These are phyloP conservation scores for Metschnikowia cerradonensis DNA, from an alignment of 805 yeast genomes.

Conservation along the genomic window DNA sequence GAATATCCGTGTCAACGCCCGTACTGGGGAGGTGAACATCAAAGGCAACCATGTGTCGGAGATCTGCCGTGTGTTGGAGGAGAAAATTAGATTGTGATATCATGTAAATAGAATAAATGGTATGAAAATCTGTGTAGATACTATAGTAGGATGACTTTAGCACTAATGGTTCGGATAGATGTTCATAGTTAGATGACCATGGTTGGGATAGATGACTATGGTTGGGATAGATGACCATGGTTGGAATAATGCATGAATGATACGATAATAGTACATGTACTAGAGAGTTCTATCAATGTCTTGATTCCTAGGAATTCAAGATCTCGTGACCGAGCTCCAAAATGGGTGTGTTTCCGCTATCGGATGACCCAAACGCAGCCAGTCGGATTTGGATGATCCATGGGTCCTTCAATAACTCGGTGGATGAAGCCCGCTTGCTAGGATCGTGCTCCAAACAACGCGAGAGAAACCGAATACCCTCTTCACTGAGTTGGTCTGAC, in stretches of 20 bases:
- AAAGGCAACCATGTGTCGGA: slow-evolving; percentile 37
- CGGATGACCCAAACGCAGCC: slow-evolving; percentile 54
- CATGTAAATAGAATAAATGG: background rate
- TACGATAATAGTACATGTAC: background rate
- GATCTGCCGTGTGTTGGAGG: slow-evolving; percentile 27
- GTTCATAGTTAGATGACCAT: no score
- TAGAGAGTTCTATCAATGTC: background rate
- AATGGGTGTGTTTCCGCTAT: slow-evolving; percentile 33
- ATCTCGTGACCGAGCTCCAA: slow-evolving; percentile 22
- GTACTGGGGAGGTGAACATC: slow-evolving; percentile 35
- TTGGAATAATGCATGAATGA: background rate
- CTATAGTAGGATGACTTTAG: no score
- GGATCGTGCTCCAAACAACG: slow-evolving; percentile 84
- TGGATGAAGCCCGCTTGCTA: slow-evolving; percentile 72
- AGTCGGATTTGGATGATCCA: slow-evolving; percentile 77
- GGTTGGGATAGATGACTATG: no score
- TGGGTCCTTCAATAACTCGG: slow-evolving; percentile 80
- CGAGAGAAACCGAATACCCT: slow-evolving; percentile 67
- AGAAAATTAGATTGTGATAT: slow-evolving; percentile 1
- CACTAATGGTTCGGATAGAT: no score
- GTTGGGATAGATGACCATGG: no score
- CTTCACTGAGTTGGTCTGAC: slow-evolving; percentile 68
- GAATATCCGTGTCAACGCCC: slow-evolving; percentile 30
- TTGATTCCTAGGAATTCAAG: background rate
- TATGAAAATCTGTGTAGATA: no score